Base-by-base conservation (phyloP, 1,139 yeast genomes). In the Suhomyces kunorum region DNA sequence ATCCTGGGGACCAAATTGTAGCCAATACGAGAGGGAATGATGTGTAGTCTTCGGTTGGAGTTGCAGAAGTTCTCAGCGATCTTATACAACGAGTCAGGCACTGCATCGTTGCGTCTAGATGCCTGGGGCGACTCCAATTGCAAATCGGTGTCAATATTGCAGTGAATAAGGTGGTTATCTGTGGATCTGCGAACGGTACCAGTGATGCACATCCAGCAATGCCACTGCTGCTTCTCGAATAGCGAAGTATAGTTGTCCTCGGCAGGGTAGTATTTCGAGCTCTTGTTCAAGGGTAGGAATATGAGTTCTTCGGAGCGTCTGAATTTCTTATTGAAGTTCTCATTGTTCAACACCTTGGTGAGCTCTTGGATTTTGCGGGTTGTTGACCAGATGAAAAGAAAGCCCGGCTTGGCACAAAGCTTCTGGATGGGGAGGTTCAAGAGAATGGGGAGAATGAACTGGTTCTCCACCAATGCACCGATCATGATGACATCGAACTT, bases 201-300 rank as follows among this genome's bases (percentile, higher is more conserved):
- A 3, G 96, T 89, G 41, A 90, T 85, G 50, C 97, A 92, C 96
- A 90, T 87, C 84, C 96, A 86, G 54, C 97, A 90, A 62, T 90
- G 97, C 96, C 96, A 89, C 56, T 85, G 94, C 36, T 75, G 74
- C 38, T 67, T 62, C 35, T 63, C 61, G 45, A 71, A 66, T 15
- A 71, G 53, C 1, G 66, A 59, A 3, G 39, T 34, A 15, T 48
- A 50, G 18, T 51, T 49, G 12, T 56, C 58, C n/a, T 59, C 60
- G 6, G 65, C 65, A 0, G 87, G 87, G 50, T 76, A 81, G 54
- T 76, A 80, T 1, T 80, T 80, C 0, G 87, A 80, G 25, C 73
- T 61, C 45, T 78, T 76, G 50, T 78, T 75, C 7, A 81, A 72
- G 9, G 84, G 84, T 19, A 79, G 79, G 64, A 76, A 88, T 25